Base-by-base conservation (phyloP, 257 asterid species). In the Petunia secreta region DNA sequence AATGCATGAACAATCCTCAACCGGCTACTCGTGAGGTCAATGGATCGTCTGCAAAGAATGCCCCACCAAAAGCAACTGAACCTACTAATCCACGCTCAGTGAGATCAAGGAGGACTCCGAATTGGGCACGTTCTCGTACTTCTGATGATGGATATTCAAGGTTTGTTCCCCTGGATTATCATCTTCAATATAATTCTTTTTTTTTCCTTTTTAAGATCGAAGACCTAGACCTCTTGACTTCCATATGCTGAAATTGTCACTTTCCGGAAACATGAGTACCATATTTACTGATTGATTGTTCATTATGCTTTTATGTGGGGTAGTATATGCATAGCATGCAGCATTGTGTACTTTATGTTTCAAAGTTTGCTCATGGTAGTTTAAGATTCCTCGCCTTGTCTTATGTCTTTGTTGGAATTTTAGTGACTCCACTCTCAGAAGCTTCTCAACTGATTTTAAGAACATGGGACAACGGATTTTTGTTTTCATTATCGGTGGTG, bases 381-480 rank as follows among this genome's bases (percentile, higher is more conserved):
- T 43, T 43, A 41, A 52, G 62, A 34, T 73, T 36, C 36, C 44
- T 73, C 62, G 36, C 6, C 78, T 73, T 50, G 62, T 65, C 50
- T 81, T 58, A 41, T 68, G 80, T 62, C 82, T 85, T 15, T 44
- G 53, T 71, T 82, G 74, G 63, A 73, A 73, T 48, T 63, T 46
- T 86, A 96, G 99, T 78, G 98, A 96, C 77, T 96, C 99, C 0
- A 88, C 76, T 83, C 80, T 94, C 88, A 90, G 82, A 86, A 83
- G 37, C 82, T 85, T 77, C 34, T 79, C 92, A 6, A 83, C 53
- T 50, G 99, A 95, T 66, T 86, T 78, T 43, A 95, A 88, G 89
- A 92, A 81, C 89, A 95, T 93, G 99, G 99, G 99, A 67, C 97
- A 90, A 75, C 93, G 99, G 69, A 92, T 93, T 57, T 95, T 93